phyloP scores from a whole-genome alignment of 1,139 yeast species.

The Saccharomycopsis crataegensis region DNA sequence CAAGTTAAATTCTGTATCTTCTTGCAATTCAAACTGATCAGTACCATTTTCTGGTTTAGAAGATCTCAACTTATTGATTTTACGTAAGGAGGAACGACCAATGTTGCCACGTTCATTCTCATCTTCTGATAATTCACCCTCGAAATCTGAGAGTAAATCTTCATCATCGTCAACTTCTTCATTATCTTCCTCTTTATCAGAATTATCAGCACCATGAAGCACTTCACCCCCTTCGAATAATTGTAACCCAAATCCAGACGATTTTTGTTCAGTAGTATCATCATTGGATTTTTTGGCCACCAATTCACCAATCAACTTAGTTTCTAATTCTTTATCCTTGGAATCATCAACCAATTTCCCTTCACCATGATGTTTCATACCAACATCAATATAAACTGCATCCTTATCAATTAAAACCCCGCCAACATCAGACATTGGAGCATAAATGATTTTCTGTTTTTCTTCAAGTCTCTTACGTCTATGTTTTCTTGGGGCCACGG shows the following conservation, averaged over 20 bases:
- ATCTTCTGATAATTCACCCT: slow-evolving; percentile 30
- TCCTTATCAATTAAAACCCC: slow-evolving; percentile 96
- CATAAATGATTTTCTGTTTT: slow-evolving; percentile 87
- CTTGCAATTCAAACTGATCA: slow-evolving; percentile 13
- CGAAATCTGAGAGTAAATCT: slow-evolving; percentile 34
- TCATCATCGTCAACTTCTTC: slow-evolving; percentile 29
- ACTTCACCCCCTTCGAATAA: slow-evolving; percentile 57
- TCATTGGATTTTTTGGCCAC: slow-evolving; percentile 30
- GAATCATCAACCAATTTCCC: slow-evolving; percentile 62
- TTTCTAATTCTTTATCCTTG: slow-evolving; percentile 50
- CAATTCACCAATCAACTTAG: slow-evolving; percentile 12
- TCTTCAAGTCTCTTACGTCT: slow-evolving; percentile 91
- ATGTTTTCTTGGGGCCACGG: slow-evolving; percentile 48
- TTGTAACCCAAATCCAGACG: slow-evolving; percentile 63
- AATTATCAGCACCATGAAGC: slow-evolving; percentile 34
- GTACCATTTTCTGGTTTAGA: background rate
- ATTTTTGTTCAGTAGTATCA: slow-evolving; percentile 56
- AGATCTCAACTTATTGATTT: slow-evolving; percentile 14
- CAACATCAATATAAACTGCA: slow-evolving; percentile 93
- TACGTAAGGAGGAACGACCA: slow-evolving; percentile 21
- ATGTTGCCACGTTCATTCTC: slow-evolving; percentile 31
- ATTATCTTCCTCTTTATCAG: slow-evolving; percentile 33
- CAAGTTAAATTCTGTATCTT: slow-evolving; percentile 40
- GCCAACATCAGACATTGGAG: slow-evolving; percentile 99
- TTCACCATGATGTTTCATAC: slow-evolving; percentile 36